Percentiles rank a stretch among this genome's conserved stretches.
phyloP scores from a whole-genome alignment of 192 early-diverging fungal species.

The Rhizophagus sp. region DNA sequence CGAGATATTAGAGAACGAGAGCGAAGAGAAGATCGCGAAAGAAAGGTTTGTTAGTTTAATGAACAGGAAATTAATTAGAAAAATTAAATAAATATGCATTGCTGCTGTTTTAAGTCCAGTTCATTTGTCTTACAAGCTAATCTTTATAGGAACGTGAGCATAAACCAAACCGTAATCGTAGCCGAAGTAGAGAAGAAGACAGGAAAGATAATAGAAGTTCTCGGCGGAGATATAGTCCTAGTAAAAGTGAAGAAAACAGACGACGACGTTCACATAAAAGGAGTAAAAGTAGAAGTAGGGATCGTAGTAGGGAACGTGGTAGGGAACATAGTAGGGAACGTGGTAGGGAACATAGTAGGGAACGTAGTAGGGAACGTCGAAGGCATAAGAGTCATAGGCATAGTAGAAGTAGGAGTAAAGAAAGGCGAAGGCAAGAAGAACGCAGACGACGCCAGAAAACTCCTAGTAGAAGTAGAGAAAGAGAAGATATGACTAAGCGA shows the following conservation, averaged over 20 bases:
- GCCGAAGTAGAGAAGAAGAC: constrained; percentile 36
- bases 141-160: constrained; percentile 8
- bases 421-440: constrained; percentile 19
- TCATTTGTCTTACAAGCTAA: constrained; percentile 23
- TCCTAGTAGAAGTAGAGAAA: constrained; percentile 15
- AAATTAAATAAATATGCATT: constrained; percentile 12
- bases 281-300: constrained; percentile 2
- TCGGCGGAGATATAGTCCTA: constrained; percentile 33
- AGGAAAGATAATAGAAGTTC: constrained; percentile 23
- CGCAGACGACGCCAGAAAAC: constrained; percentile 3
- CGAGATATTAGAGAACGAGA: constrained; percentile 43
- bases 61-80: constrained; percentile 14
- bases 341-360: constrained; percentile 5
- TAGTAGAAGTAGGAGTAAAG: constrained; percentile 27
- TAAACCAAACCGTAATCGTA: constrained; percentile 9
- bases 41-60: neutral
- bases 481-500: constrained; percentile 10
- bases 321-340: constrained; percentile 19
- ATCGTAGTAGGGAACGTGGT: constrained; percentile 20
- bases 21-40: constrained; percentile 32
- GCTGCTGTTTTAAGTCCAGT: neutral
- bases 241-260: constrained; percentile 35
- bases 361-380: constrained; percentile 10
- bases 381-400: constrained; percentile 6
- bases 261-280: constrained; percentile 29